Evolutionary conservation across 73 alveolate species (phyloP), one percentile per base, ranked within the genome.

Genomic region (Paramecium octaurelia): DNA sequence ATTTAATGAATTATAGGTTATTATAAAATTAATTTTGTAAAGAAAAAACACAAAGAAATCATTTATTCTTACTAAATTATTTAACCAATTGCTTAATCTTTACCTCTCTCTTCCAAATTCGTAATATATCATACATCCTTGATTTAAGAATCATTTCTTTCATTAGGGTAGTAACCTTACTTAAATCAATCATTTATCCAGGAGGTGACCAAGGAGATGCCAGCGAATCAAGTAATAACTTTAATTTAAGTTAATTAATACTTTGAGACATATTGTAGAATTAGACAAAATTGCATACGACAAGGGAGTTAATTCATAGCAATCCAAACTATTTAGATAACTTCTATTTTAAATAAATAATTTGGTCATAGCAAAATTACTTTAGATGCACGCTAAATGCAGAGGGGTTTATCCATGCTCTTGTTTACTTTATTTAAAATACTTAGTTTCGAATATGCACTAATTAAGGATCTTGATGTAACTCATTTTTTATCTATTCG

Each of bases 131-230:
- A n/a, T 54, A 18, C 21, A 54, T 54, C 21, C 69, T 54, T 54
- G 69, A 54, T 54, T 54, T 54, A 18, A 54, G 27, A n/a, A 54
- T 54, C 69, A 54, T 54, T 9, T 54, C 69, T 18, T 54, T 54
- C 69, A 54, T 54, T 4, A 54, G 18, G 21, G 69, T n/a, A n/a
- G 29, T 54, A 1, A 54, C 8, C 4, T 7, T n/a, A n/a, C 21
- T 54, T 54, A 54, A 18, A 54, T 54, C 69, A 54, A 54, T 18
- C 11, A 54, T n/a, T 54, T 54, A 54, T 54, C 31, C 69, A 54
- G 69, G 69, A 31, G 60, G 84, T 64, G 84, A 64, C 84, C 84
- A 64, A 64, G 84, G 84, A 31, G 42, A 64, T 64, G 84, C 84
- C 0, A 48, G n/a, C 5, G 84, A 64, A 64, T 64, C 84, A 64